Conservation (phyloP, 176 grass and related monocot genomes). For the Miscanthus lutarioriparius region DNA sequence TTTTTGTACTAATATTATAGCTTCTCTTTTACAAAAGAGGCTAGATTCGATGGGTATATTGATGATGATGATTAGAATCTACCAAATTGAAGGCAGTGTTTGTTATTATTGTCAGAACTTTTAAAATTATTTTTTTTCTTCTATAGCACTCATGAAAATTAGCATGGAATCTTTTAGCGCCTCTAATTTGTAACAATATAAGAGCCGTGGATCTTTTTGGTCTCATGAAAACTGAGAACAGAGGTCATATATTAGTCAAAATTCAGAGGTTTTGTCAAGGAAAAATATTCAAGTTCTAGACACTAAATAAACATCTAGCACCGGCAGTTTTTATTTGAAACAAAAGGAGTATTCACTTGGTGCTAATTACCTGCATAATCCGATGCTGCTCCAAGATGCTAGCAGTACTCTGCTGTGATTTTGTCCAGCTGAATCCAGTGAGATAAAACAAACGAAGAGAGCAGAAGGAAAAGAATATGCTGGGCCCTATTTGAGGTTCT, state of each 20-base stretch:
- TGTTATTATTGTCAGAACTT: too few species aligned
- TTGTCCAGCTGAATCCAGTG: conserved; percentile 3
- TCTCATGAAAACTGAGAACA: neutral
- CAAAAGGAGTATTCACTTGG: neutral
- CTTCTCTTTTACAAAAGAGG: too few species aligned
- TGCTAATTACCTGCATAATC: neutral
- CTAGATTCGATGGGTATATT: too few species aligned
- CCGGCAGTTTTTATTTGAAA: neutral
- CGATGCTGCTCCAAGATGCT: neutral
- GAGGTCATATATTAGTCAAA: neutral
- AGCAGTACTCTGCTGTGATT: neutral
- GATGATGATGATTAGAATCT: too few species aligned
- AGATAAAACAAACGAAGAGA: neutral
- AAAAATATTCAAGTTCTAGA: neutral
- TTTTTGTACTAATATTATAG: too few species aligned
- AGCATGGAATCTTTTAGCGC: neutral
- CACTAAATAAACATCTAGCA: neutral
- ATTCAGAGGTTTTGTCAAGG: neutral
- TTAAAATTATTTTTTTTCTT: too few species aligned
- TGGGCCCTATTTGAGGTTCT: neutral
- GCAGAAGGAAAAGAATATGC: neutral
- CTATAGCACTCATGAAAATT: neutral
- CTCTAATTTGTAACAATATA: neutral
- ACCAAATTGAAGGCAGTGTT: too few species aligned
- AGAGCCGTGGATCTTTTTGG: neutral